Percentiles rank a stretch among this genome's conserved stretches.
These are phyloP conservation scores for Fragaria vesca DNA, from an alignment of 306 rosid species.

Conservation along the genomic window DNA sequence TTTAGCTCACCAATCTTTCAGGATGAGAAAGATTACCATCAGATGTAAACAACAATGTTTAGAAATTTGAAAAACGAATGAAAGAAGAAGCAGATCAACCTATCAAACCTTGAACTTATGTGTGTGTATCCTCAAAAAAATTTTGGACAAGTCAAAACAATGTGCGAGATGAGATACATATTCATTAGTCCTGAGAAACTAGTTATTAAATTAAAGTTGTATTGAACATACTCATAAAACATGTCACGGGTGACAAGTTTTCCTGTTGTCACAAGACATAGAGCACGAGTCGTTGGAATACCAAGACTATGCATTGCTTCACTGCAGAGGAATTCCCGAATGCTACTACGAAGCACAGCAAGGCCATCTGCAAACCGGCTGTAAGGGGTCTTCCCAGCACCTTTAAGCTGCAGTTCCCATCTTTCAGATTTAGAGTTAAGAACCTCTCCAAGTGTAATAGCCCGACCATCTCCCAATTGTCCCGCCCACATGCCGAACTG, in stretches of 20 bases:
- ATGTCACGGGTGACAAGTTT: slow-evolving; percentile 82
- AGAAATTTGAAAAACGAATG: not conserved
- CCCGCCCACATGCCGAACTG: slow-evolving; percentile 99
- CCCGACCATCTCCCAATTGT: slow-evolving; percentile 98
- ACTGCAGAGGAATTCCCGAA: slow-evolving; percentile 96
- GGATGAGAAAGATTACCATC: not conserved
- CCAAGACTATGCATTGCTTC: slow-evolving; percentile 97
- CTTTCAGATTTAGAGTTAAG: slow-evolving; percentile 74
- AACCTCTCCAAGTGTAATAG: slow-evolving; percentile 90
- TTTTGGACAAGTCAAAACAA: not conserved
- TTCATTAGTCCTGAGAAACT: not conserved
- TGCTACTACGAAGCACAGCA: slow-evolving; percentile 96
- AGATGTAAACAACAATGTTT: not conserved
- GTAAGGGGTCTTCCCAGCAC: slow-evolving; percentile 97
- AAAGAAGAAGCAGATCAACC: not conserved
- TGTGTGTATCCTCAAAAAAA: not conserved
- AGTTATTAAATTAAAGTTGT: slow-evolving; percentile 12
- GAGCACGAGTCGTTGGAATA: slow-evolving; percentile 94
- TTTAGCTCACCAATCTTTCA: not conserved
- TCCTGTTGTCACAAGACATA: slow-evolving; percentile 88
- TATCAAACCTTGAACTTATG: not conserved
- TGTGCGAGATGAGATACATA: not conserved
- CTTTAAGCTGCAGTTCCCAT: slow-evolving; percentile 98
- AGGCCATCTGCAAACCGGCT: slow-evolving; percentile 98
- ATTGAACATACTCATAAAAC: slow-evolving; percentile 84